A percentile compares a stretch with the other conserved stretches of the same genome.
These are phyloP conservation scores for Carex parvula DNA, from an alignment of 176 grass and related monocot species.

Conservation along the genomic window DNA sequence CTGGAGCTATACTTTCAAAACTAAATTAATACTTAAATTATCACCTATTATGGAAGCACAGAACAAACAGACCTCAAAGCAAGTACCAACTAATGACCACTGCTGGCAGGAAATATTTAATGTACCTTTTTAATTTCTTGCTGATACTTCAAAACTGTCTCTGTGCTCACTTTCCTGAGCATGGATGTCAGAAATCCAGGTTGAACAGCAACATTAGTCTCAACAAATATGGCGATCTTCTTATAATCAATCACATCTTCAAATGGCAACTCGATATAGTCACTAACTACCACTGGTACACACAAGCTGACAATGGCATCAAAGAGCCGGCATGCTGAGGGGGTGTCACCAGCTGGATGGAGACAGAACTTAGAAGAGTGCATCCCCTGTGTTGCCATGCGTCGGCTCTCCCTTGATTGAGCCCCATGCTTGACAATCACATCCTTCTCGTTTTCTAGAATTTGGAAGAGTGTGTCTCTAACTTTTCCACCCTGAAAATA, in stretches of 20 bases:
- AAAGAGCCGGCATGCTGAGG: slow-evolving; percentile 69
- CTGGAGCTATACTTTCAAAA: background rate
- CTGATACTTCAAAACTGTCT: slow-evolving; percentile 72
- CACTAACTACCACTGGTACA: slow-evolving; percentile 72
- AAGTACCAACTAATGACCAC: background rate
- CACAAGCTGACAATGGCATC: slow-evolving; percentile 81
- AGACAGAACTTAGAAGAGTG: slow-evolving; percentile 88
- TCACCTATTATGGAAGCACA: background rate
- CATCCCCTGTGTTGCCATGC: slow-evolving; percentile 75
- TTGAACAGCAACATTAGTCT: slow-evolving; percentile 57
- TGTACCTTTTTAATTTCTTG: slow-evolving; percentile 80
- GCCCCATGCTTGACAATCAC: slow-evolving; percentile 79
- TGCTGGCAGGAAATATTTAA: slow-evolving; percentile 13
- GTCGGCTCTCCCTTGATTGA: slow-evolving; percentile 71
- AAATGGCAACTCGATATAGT: slow-evolving; percentile 70
- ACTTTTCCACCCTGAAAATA: slow-evolving; percentile 61
- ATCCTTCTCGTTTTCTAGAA: slow-evolving; percentile 74
- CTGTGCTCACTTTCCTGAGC: slow-evolving; percentile 49
- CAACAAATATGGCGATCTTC: slow-evolving; percentile 79
- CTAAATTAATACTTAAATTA: background rate
- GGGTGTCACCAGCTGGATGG: slow-evolving; percentile 90
- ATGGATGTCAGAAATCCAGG: slow-evolving; percentile 58
- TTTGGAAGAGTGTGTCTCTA: slow-evolving; percentile 72
- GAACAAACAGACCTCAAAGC: background rate
- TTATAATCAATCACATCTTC: slow-evolving; percentile 84